Base-by-base conservation (phyloP, 1,139 yeast species). In the Debaryomyces sp. region DNA sequence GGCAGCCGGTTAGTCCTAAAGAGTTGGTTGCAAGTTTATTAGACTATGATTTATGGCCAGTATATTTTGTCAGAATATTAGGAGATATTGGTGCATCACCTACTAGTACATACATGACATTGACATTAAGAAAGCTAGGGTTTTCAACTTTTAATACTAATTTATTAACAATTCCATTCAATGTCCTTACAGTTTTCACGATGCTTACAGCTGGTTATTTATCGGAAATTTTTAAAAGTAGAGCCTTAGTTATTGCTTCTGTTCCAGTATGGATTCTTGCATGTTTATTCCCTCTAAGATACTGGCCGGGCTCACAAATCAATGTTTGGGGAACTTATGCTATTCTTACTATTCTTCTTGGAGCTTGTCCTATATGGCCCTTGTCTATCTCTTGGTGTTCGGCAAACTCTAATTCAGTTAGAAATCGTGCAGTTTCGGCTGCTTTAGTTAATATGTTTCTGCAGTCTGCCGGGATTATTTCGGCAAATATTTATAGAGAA, bases 391-490 rank as follows among this genome's bases (percentile, higher is more conserved):
- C 81, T 21, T 80, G 86, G 82, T 75, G 80, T 46, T 80, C 86
- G 0, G 63, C 77, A 29, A 83, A 83, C 54, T 72, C 87, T 6
- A 78, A 80, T 54, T 72, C 85, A 8, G 85, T 84, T 26, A 65
- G 82, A 29, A 70, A 78, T 10, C 67, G 89, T 53, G 77, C 87
- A 0, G 81, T 84, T 6, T 73, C 83, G 15, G 76, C 86, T 2
- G 82, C 89, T 0, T 49, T 84, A 22, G 81, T 80, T 60, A 84
- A 84, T 57, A 81, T 83, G 68, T 73, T 73, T 54, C 79, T 78
- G 1, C 89, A 84, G 58, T 64, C 77, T 0, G 83, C 81, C 1
- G 62, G 71, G 32, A 79, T 84, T 43, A 67, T 77, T 8, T 66
- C 79, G 4, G 68, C 81, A 13, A 78, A 82, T 54, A 70, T 83